Evolutionary conservation across 768 basidiomycete species (phyloP).

Genomic region (Lanmaoa pseudosensibilis): DNA sequence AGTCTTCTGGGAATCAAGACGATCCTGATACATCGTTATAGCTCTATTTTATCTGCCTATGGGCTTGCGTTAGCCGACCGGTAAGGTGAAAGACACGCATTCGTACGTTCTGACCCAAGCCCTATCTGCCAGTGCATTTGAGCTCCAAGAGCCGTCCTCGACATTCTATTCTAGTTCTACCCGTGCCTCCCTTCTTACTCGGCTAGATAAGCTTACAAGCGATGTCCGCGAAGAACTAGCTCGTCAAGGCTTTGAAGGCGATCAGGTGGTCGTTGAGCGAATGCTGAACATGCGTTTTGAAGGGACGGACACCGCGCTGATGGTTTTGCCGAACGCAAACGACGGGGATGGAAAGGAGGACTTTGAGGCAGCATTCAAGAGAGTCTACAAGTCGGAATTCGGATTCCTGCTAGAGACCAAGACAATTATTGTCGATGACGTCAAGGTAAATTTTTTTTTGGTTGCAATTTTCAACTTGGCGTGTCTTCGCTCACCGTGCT

Average conservation of each 20-base stretch:
- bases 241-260: slow-evolving; percentile 77
- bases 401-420: slow-evolving; percentile 89
- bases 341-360: slow-evolving; percentile 63
- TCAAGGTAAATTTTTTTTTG: slow-evolving; percentile 57
- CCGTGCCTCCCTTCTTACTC: slow-evolving; percentile 50
- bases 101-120: not conserved
- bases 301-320: slow-evolving; percentile 89
- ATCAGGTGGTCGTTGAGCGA: slow-evolving; percentile 72
- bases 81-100: slow-evolving; percentile 29
- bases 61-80: slow-evolving; percentile 89
- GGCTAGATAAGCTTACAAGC: slow-evolving; percentile 66
- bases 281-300: slow-evolving; percentile 93
- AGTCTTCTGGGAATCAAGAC: slow-evolving; percentile 81
- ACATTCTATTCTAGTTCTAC: slow-evolving; percentile 69
- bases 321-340: slow-evolving; percentile 62
- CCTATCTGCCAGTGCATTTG: slow-evolving; percentile 61
- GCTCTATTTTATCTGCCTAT: slow-evolving; percentile 91
- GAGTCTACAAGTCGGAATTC: slow-evolving; percentile 82
- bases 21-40: slow-evolving; percentile 86
- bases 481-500: not conserved
- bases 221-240: slow-evolving; percentile 67
- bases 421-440: slow-evolving; percentile 83
- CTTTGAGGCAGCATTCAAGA: slow-evolving; percentile 77
- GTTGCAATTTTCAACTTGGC: not conserved
- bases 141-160: slow-evolving; percentile 88